These are phyloP conservation scores for Moesziomyces antarcticus DNA, from an alignment of 1,284 basidiomycete genomes.

Conservation along the genomic window DNA sequence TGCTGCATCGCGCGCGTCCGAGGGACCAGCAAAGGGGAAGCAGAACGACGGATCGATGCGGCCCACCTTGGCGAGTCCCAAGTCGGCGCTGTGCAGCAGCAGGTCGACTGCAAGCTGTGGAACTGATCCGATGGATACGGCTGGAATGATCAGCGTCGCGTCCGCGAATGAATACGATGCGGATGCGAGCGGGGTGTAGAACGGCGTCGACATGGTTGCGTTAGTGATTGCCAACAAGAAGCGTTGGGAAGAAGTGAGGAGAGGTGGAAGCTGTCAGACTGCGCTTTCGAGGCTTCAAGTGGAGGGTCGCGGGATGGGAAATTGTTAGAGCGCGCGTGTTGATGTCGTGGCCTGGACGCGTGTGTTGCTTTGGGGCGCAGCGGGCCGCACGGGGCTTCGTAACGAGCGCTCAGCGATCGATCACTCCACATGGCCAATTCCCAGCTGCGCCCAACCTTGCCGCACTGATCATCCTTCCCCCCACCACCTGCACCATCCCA, in stretches of 20 bases:
- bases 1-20: conserved; percentile 19
- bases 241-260: neutral
- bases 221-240: neutral
- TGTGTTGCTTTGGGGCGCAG: conserved; percentile 20
- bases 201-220: conserved; percentile 14
- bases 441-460: neutral
- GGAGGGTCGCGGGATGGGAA: neutral
- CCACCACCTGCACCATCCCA: conserved; percentile 5
- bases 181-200: conserved; percentile 17
- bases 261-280: conserved; percentile 11
- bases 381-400: conserved; percentile 6
- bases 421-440: conserved; percentile 39
- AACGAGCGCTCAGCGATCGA: conserved; percentile 13
- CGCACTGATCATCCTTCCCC: conserved; percentile 13
- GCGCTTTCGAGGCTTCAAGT: conserved; percentile 11
- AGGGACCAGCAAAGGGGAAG: conserved; percentile 56
- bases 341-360: neutral
- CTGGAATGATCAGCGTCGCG: conserved; percentile 54
- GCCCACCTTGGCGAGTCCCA: conserved; percentile 44
- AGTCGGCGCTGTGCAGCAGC: conserved; percentile 37
- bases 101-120: conserved; percentile 60
- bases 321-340: conserved; percentile 15
- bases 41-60: conserved; percentile 48
- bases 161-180: conserved; percentile 13
- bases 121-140: conserved; percentile 58